phyloP scores from a whole-genome alignment of 257 asterid species.

The Ligustrum vulgare region DNA sequence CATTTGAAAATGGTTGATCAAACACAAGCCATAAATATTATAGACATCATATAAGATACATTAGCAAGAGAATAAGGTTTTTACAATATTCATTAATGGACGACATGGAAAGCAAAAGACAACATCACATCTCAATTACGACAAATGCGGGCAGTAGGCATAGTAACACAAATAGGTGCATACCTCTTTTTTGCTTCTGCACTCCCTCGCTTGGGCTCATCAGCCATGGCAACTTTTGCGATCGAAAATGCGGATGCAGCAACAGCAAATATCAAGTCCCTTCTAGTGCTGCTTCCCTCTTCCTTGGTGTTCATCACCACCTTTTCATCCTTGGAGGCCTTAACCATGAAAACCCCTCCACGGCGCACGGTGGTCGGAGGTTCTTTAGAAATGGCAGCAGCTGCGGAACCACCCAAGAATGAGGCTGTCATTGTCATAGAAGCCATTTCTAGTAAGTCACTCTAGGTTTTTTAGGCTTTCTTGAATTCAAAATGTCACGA shows the following conservation, averaged over 20 bases:
- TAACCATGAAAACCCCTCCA: constrained; percentile 26
- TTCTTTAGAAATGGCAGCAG: constrained; percentile 34
- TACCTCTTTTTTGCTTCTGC: constrained; percentile 68
- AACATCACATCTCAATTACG: constrained; percentile 34
- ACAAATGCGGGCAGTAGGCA: constrained; percentile 70
- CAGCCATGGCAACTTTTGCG: constrained; percentile 53
- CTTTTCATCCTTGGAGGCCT: constrained; percentile 47
- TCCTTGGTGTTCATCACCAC: constrained; percentile 28
- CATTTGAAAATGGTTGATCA: neutral
- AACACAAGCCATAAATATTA: neutral
- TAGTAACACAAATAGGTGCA: constrained; percentile 67
- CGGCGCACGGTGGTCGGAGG: constrained; percentile 45
- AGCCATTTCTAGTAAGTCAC: constrained; percentile 38
- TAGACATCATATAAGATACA: neutral
- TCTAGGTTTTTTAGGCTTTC: neutral
- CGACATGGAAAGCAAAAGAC: neutral
- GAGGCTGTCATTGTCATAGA: constrained; percentile 61
- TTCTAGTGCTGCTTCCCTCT: constrained; percentile 47
- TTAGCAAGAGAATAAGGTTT: constrained; percentile 15
- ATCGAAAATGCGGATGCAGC: constrained; percentile 48
- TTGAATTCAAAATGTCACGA: neutral
- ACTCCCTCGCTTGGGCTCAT: constrained; percentile 53
- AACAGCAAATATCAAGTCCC: constrained; percentile 59
- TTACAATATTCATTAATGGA: neutral
- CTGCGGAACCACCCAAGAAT: constrained; percentile 42